Conservation (phyloP, 1,284 basidiomycete genomes). For the Xerocomus nothofagi region DNA sequence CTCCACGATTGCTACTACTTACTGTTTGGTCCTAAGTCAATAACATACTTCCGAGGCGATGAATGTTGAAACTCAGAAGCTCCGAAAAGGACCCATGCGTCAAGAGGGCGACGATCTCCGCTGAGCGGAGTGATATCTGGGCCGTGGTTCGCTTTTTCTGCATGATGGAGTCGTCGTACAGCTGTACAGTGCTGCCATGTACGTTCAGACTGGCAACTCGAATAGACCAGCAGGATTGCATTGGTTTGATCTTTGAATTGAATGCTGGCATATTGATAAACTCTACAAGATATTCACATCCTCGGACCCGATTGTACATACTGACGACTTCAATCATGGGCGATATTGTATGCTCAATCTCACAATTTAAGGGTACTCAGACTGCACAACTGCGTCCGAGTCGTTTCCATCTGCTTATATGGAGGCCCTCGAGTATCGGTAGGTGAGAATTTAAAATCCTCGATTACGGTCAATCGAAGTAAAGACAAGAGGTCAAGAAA, state of each 20-base stretch:
- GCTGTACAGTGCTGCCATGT: too few relatives aligned
- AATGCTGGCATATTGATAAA: not conserved
- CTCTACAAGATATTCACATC: not conserved
- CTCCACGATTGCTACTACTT: too few relatives aligned
- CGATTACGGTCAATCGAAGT: constrained; percentile 13
- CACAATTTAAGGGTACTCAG: not conserved
- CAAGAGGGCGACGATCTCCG: constrained; percentile 3
- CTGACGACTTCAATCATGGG: too few relatives aligned
- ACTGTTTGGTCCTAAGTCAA: constrained; percentile 13
- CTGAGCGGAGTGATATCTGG: constrained; percentile 19
- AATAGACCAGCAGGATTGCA: not conserved
- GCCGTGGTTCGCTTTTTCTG: not conserved
- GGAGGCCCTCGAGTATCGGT: not conserved
- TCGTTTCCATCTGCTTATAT: not conserved
- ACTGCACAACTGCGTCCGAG: not conserved
- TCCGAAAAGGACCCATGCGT: constrained; percentile 1
- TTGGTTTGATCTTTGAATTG: not conserved
- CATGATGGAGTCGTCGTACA: too few relatives aligned
- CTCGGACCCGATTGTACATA: not conserved
- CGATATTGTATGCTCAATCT: not conserved
- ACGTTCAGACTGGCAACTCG: not conserved
- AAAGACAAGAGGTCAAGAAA: constrained; percentile 22
- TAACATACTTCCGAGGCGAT: not conserved
- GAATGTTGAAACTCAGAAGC: constrained; percentile 9
- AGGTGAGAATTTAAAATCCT: not conserved